Evolutionary conservation across 768 basidiomycete genomes (phyloP), one percentile per base, ranked within the genome.

Genomic region (Suillus luteus): DNA sequence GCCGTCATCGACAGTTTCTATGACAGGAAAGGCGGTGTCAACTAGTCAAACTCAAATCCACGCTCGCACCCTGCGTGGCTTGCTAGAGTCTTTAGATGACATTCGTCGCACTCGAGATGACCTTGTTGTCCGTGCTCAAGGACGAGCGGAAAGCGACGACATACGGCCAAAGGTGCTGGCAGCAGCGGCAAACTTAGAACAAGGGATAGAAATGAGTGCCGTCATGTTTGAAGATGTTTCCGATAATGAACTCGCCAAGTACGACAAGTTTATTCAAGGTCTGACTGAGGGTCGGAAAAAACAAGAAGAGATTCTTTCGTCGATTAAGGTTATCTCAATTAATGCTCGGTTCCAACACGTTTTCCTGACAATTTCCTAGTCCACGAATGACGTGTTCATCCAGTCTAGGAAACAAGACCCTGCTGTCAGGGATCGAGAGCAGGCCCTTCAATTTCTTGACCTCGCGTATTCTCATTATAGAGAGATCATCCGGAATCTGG

Each of bases 161-260:
- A 88, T 98, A 55, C 82, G 84, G 14, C 77, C 84, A 7, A 83
- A 85, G 2, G 85, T 99, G 27, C 68, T 91, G 66, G 82, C 80
- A 59, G 87, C 87, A 27, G 87, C 93, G 0, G 79, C 83, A 17
- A 84, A 84, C 2, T 81, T 95, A 52, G 88, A 89, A 59, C 81
- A 83, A 31, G 82, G 90, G 73, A 78, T 80, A 3, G 88, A 93
- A 69, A 85, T 93, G 19, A 86, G 88, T 41, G 87, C 96, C 0
- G 90, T 88, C 27, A 90, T 91, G 88, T 98, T 98, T 72, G 92
- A 95, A 70, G 90, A 91, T 61, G 79, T 92, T 14, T 85, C 90
- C 35, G 89, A 93, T 62, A 83, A 86, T 64, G 91, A 92, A 69
- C 75, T 98, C 59, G 83, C 82, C 1, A 95, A 95, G 76, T 96